phyloP scores from a whole-genome alignment of 371 early-diverging fungal genomes.

The Lichtheimia corymbifera region DNA sequence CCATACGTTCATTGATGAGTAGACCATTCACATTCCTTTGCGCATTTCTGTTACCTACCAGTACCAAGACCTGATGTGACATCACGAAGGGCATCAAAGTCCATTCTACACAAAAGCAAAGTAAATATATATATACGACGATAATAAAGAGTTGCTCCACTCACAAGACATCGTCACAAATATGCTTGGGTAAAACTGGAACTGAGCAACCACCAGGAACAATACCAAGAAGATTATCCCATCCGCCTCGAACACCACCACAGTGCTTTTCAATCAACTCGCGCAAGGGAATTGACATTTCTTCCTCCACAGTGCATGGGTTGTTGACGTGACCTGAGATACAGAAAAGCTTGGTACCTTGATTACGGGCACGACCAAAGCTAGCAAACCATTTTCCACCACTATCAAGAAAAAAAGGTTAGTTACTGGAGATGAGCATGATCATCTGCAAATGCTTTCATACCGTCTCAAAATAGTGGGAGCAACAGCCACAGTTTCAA shows the following conservation, averaged over 20 bases:
- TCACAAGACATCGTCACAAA: slow-evolving; percentile 87
- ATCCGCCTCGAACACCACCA: slow-evolving; percentile 98
- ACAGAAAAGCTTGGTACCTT: slow-evolving; percentile 96
- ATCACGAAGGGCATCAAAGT: slow-evolving; percentile 96
- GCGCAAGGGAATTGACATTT: slow-evolving; percentile 94
- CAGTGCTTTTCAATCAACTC: slow-evolving; percentile 96
- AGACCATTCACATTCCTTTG: too few species aligned
- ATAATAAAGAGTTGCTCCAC: neutral
- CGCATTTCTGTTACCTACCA: neutral
- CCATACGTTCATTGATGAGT: too few species aligned
- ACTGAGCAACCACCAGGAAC: slow-evolving; percentile 98
- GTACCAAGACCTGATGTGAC: slow-evolving; percentile 88
- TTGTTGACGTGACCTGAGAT: slow-evolving; percentile 97
- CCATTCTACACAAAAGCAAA: slow-evolving; percentile 67
- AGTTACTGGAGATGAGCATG: too few species aligned
- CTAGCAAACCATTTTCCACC: slow-evolving; percentile 94
- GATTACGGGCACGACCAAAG: slow-evolving; percentile 92
- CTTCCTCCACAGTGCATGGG: slow-evolving; percentile 97
- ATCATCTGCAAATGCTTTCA: too few species aligned
- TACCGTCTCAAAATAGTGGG: slow-evolving; percentile 85
- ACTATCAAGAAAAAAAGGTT: slow-evolving; percentile 22
- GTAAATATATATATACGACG: neutral
- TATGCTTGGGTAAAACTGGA: slow-evolving; percentile 85
- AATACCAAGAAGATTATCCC: slow-evolving; percentile 97
- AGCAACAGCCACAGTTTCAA: slow-evolving; percentile 97